A percentile compares a stretch with the other conserved stretches of the same genome.
Evolutionary conservation across 2,329 filamentous ascomycete genomes (phyloP).

Genomic region (Fusarium lateritium): DNA sequence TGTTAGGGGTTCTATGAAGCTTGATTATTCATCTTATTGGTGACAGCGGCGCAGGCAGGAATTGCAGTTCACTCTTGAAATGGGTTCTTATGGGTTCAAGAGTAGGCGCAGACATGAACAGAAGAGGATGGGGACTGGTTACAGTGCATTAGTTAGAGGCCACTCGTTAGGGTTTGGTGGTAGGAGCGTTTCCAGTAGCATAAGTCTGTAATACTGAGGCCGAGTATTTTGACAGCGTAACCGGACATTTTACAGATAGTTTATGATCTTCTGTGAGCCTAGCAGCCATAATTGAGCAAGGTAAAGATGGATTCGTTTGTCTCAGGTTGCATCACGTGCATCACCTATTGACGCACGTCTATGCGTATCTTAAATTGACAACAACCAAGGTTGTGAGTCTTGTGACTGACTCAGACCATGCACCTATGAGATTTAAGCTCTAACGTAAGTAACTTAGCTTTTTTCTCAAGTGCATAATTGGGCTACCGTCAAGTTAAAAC

Average conservation of each 20-base stretch:
- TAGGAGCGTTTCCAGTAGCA: conserved; percentile 3
- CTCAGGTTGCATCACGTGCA: conserved; percentile 34
- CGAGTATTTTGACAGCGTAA: not conserved
- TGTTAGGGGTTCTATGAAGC: conserved; percentile 21
- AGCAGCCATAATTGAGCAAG: not conserved
- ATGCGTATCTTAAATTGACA: not conserved
- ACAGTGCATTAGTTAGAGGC: conserved; percentile 3
- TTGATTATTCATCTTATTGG: conserved; percentile 30
- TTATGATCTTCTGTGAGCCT: no score
- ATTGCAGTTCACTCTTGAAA: conserved; percentile 10
- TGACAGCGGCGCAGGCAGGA: conserved; percentile 22
- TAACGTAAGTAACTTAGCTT: not conserved
- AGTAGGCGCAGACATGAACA: conserved; percentile 5
- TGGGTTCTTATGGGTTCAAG: conserved; percentile 3
- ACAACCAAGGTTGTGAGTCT: not conserved
- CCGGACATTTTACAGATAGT: no score
- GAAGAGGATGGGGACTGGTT: conserved; percentile 3
- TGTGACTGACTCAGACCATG: conserved; percentile 10
- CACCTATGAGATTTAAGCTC: conserved; percentile 18
- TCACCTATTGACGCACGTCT: conserved; percentile 7
- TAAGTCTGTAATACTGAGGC: not conserved
- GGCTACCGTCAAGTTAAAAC: not conserved
- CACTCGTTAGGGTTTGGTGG: conserved; percentile 26
- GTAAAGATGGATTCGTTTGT: conserved; percentile 10
- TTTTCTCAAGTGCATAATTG: conserved; percentile 5